Percentiles rank a stretch among this genome's conserved stretches.
These are phyloP conservation scores for Penicillium ochrochloron DNA, from an alignment of 495 filamentous ascomycete genomes.

Conservation along the genomic window DNA sequence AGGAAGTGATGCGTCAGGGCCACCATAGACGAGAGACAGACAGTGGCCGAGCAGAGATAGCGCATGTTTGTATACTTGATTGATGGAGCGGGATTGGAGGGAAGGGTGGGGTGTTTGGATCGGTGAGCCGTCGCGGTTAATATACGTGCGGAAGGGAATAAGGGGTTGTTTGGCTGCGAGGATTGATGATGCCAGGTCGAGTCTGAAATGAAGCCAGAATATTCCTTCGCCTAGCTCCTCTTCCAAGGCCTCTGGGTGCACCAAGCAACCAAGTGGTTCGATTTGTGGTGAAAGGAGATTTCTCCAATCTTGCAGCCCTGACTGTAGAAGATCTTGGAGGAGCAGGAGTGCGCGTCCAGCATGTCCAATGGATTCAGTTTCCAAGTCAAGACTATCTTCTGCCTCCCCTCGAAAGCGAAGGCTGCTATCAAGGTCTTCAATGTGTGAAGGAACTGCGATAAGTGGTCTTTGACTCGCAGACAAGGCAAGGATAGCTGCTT, in stretches of 20 bases:
- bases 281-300: constrained; percentile 9
- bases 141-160: constrained; percentile 29
- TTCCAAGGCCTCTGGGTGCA: constrained; percentile 1
- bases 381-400: constrained; percentile 16
- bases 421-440: constrained; percentile 20
- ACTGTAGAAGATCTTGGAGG: constrained; percentile 26
- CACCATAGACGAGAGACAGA: constrained; percentile 29
- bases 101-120: constrained; percentile 11
- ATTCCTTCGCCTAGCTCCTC: constrained; percentile 28
- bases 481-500: constrained; percentile 28
- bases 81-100: constrained; percentile 15
- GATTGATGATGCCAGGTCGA: constrained; percentile 32
- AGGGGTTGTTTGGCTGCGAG: constrained; percentile 18
- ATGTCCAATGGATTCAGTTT: constrained; percentile 23
- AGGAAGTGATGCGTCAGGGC: constrained; percentile 18
- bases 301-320: constrained; percentile 28
- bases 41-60: constrained; percentile 30
- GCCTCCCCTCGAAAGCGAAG: constrained; percentile 27
- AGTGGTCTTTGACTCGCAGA: constrained; percentile 28
- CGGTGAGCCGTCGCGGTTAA: constrained; percentile 29
- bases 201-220: constrained; percentile 31
- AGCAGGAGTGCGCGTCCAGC: constrained; percentile 23
- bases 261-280: constrained; percentile 10
- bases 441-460: constrained; percentile 5
- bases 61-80: constrained; percentile 25